A percentile compares a stretch with the other conserved stretches of the same genome.
Conservation (phyloP, 2,329 filamentous ascomycete species). For the Ophiosphaerella narmari region DNA sequence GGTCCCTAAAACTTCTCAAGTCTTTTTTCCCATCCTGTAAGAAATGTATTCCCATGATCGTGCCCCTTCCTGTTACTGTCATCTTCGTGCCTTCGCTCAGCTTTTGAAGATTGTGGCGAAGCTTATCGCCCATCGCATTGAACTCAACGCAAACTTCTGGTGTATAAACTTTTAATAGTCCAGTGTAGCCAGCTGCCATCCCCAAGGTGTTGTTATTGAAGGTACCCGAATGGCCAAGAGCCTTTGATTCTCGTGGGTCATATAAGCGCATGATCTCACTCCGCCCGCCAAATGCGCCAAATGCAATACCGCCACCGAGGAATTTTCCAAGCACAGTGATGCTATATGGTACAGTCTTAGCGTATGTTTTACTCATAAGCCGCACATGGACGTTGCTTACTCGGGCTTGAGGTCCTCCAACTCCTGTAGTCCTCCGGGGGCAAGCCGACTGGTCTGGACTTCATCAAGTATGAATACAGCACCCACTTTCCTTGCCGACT, state of each 20-base stretch:
- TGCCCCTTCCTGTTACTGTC: slow-evolving; percentile 44
- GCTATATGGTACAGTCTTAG: neutral
- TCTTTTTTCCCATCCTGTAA: slow-evolving; percentile 33
- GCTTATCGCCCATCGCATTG: slow-evolving; percentile 37
- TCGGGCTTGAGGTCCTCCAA: slow-evolving; percentile 25
- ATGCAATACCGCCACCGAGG: slow-evolving; percentile 67
- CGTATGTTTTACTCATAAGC: no score
- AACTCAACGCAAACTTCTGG: slow-evolving; percentile 34
- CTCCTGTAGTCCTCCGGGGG: slow-evolving; percentile 25
- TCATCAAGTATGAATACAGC: slow-evolving; percentile 72
- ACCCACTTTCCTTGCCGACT: slow-evolving; percentile 54
- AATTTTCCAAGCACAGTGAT: slow-evolving; percentile 70
- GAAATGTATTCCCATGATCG: slow-evolving; percentile 46
- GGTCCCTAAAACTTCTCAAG: slow-evolving; percentile 28
- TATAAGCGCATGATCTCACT: slow-evolving; percentile 63
- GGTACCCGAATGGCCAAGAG: slow-evolving; percentile 63
- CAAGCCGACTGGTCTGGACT: slow-evolving; percentile 44
- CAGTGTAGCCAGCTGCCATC: slow-evolving; percentile 60
- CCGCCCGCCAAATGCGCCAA: slow-evolving; percentile 69
- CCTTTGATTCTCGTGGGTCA: slow-evolving; percentile 52
- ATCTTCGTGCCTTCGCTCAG: slow-evolving; percentile 40
- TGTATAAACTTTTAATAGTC: slow-evolving; percentile 44
- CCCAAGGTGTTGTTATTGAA: slow-evolving; percentile 71
- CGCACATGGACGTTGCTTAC: no score
- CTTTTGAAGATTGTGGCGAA: slow-evolving; percentile 32